A percentile compares a stretch with the other conserved stretches of the same genome.
phyloP scores from a whole-genome alignment of 2,329 filamentous ascomycete species.

The Clonostachys byssicola region DNA sequence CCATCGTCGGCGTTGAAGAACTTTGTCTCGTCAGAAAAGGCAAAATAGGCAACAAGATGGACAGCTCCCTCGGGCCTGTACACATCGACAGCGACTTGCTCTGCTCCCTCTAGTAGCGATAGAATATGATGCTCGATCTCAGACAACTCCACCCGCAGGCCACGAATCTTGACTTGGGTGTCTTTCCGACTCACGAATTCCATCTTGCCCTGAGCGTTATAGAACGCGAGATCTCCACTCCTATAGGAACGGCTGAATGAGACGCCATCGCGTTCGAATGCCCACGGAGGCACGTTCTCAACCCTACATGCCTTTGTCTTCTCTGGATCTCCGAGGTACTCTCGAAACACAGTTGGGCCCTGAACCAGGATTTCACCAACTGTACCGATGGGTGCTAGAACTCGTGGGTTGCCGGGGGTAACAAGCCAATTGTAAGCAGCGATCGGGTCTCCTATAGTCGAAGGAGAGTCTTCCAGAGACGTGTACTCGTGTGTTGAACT shows the following conservation, averaged over 20 bases:
- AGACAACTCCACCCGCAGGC: slow-evolving; percentile 32
- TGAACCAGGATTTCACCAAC: slow-evolving; percentile 25
- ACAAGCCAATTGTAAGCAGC: slow-evolving; percentile 1
- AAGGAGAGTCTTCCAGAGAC: not conserved
- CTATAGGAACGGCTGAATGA: slow-evolving; percentile 15
- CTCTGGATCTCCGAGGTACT: slow-evolving; percentile 36
- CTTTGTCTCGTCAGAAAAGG: not conserved
- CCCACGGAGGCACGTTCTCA: not conserved
- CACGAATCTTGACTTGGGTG: slow-evolving; percentile 37
- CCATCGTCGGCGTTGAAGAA: too few relatives aligned
- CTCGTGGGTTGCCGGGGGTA: not conserved
- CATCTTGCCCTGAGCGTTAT: slow-evolving; percentile 23
- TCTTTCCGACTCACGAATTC: slow-evolving; percentile 34
- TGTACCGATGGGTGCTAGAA: slow-evolving; percentile 11
- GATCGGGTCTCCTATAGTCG: not conserved
- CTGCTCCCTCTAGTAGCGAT: not conserved
- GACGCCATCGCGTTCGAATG: slow-evolving; percentile 7
- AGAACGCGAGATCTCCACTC: slow-evolving; percentile 4
- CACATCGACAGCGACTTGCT: slow-evolving; percentile 27
- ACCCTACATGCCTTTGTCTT: slow-evolving; percentile 17
- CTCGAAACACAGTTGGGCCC: slow-evolving; percentile 38
- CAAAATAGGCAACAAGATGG: slow-evolving; percentile 5
- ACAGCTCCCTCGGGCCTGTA: slow-evolving; percentile 30
- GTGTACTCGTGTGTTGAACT: not conserved
- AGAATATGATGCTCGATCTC: slow-evolving; percentile 7